These are phyloP conservation scores for Nectriaceae sp. DNA, from an alignment of 2,329 filamentous ascomycete species.

Conservation along the genomic window DNA sequence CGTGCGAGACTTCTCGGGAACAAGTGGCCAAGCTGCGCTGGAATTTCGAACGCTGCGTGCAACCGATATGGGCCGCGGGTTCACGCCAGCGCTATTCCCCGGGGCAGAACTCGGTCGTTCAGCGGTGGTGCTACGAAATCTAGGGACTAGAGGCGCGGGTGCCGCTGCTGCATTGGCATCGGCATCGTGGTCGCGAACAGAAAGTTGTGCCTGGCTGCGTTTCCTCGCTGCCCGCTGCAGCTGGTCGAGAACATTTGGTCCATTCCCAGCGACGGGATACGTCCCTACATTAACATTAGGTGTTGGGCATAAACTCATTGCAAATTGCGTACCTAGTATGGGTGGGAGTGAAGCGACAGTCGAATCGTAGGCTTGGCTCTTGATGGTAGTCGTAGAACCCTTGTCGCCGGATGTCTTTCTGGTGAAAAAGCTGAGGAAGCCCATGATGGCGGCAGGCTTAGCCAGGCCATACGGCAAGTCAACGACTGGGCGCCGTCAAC, in stretches of 20 bases:
- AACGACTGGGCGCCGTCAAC: background rate
- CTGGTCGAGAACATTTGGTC: slow-evolving; percentile 26
- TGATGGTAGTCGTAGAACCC: slow-evolving; percentile 6
- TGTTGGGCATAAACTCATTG: background rate
- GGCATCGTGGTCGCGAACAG: slow-evolving; percentile 7
- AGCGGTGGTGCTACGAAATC: slow-evolving; percentile 14
- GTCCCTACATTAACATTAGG: slow-evolving; percentile 20
- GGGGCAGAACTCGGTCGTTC: slow-evolving; percentile 24
- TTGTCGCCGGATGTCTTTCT: slow-evolving; percentile 18
- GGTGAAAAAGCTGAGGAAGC: slow-evolving; percentile 27
- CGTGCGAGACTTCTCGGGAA: slow-evolving; percentile 12
- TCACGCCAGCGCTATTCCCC: slow-evolving; percentile 9
- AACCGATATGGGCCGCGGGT: slow-evolving; percentile 16
- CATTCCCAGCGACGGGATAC: slow-evolving; percentile 29
- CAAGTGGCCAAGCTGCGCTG: slow-evolving; percentile 17
- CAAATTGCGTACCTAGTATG: slow-evolving; percentile 23
- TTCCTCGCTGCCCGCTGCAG: slow-evolving; percentile 28
- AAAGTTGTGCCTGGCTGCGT: slow-evolving; percentile 25
- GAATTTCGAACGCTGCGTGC: slow-evolving; percentile 20
- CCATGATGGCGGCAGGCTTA: slow-evolving; percentile 23
- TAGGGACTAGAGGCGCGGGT: slow-evolving; percentile 18
- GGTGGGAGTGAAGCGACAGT: slow-evolving; percentile 25
- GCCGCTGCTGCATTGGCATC: slow-evolving; percentile 5
- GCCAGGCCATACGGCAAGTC: slow-evolving; percentile 19
- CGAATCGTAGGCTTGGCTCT: slow-evolving; percentile 27